These are phyloP conservation scores for Lagenaria siceraria DNA, from an alignment of 306 rosid species.

Conservation along the genomic window DNA sequence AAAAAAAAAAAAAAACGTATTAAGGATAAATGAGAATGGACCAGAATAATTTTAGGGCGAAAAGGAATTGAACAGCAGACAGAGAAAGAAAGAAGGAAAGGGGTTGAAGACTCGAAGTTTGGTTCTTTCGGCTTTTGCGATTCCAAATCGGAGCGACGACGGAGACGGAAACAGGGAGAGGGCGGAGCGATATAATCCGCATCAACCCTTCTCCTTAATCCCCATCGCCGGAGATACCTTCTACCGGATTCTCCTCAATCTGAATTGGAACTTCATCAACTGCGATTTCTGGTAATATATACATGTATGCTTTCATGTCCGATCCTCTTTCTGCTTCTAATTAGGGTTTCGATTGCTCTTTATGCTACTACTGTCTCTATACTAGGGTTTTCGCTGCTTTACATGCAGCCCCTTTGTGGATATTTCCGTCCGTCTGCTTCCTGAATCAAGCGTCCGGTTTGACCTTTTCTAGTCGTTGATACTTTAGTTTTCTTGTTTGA, in stretches of 20 bases:
- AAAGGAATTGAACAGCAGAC: neutral
- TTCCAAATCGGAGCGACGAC: neutral
- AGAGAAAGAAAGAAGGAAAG: neutral
- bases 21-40: neutral
- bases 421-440: neutral
- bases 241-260: neutral
- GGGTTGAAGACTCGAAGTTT: neutral
- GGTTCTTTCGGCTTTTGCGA: neutral
- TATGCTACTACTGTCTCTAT: neutral
- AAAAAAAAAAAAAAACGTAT: neutral
- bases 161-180: neutral
- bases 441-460: conserved; percentile 6
- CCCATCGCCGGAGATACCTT: neutral
- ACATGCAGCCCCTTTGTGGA: neutral
- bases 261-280: neutral
- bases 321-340: neutral
- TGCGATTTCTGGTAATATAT: neutral
- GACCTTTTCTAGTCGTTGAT: neutral
- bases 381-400: conserved; percentile 2
- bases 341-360: conserved; percentile 1
- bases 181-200: neutral
- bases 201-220: neutral
- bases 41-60: neutral
- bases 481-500: neutral
- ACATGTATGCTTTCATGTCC: neutral